phyloP scores from a whole-genome alignment of 495 filamentous ascomycete genomes.

The Neurospora intermedia region DNA sequence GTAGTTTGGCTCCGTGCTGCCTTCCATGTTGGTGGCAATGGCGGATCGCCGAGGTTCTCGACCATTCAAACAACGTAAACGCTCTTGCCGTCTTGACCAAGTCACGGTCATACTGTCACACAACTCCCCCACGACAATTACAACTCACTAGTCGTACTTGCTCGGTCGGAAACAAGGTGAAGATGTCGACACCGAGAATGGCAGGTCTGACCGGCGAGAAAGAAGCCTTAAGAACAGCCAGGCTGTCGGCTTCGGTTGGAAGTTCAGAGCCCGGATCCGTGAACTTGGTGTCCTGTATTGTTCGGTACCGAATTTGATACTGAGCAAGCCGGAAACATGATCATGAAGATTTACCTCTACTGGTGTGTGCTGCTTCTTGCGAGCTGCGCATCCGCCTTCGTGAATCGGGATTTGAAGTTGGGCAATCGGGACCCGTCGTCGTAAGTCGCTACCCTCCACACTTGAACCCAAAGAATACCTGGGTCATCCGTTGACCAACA shows the following conservation, averaged over 20 bases:
- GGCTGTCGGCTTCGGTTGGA: background rate
- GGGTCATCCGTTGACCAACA: background rate
- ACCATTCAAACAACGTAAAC: background rate
- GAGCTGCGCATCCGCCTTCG: background rate
- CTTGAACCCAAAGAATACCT: background rate
- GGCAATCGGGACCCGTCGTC: background rate
- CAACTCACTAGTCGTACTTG: background rate
- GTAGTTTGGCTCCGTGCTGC: background rate
- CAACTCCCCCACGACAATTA: background rate
- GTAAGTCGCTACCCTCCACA: background rate
- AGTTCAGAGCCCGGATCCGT: background rate
- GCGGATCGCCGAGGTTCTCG: background rate
- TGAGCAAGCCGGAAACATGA: background rate
- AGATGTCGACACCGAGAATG: background rate
- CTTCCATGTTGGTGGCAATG: background rate
- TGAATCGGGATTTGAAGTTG: background rate
- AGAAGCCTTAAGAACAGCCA: background rate
- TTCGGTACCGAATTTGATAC: background rate
- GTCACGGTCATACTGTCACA: background rate
- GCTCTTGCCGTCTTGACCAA: background rate
- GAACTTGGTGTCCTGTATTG: background rate
- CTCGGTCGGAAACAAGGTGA: background rate
- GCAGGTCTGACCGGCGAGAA: background rate
- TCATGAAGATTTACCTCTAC: background rate
- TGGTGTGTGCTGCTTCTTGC: background rate